These are phyloP conservation scores for Fusarium foetens DNA, from an alignment of 2,329 filamentous ascomycete genomes.

Conservation along the genomic window DNA sequence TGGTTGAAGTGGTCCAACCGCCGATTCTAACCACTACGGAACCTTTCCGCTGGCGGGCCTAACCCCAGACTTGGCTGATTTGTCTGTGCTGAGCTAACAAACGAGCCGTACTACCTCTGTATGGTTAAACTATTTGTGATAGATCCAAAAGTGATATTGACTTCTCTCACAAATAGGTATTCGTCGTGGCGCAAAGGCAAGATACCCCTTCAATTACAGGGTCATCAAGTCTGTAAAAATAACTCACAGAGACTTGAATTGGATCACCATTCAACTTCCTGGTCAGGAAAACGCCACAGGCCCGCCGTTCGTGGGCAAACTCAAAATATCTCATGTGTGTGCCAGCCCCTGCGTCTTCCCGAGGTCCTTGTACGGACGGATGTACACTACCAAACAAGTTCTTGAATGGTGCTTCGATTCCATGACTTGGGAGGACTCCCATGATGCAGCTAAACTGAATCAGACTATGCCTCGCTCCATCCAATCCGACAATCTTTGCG, in stretches of 20 bases:
- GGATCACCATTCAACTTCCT: conserved; percentile 27
- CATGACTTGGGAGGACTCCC: conserved; percentile 34
- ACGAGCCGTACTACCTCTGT: neutral
- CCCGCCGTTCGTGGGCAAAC: conserved; percentile 38
- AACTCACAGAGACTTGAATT: conserved; percentile 27
- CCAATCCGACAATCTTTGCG: neutral
- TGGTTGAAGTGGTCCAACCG: conserved; percentile 10
- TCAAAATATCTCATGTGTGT: conserved; percentile 31
- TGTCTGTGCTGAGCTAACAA: conserved; percentile 11
- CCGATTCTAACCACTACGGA: conserved; percentile 36
- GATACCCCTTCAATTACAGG: neutral
- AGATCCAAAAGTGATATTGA: neutral
- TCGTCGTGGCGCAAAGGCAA: conserved; percentile 15
- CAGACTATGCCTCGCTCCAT: conserved; percentile 24
- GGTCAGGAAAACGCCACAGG: conserved; percentile 36
- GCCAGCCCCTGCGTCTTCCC: conserved; percentile 40
- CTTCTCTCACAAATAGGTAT: neutral
- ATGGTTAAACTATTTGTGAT: neutral
- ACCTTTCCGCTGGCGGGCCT: conserved; percentile 26
- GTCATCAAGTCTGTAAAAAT: conserved; percentile 23
- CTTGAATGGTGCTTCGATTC: conserved; percentile 23
- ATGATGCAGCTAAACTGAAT: conserved; percentile 25
- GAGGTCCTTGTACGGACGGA: conserved; percentile 8
- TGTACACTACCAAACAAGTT: neutral
- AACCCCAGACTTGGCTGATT: neutral